phyloP scores from a whole-genome alignment of 345 rosid genomes.

The Salix caprea region DNA sequence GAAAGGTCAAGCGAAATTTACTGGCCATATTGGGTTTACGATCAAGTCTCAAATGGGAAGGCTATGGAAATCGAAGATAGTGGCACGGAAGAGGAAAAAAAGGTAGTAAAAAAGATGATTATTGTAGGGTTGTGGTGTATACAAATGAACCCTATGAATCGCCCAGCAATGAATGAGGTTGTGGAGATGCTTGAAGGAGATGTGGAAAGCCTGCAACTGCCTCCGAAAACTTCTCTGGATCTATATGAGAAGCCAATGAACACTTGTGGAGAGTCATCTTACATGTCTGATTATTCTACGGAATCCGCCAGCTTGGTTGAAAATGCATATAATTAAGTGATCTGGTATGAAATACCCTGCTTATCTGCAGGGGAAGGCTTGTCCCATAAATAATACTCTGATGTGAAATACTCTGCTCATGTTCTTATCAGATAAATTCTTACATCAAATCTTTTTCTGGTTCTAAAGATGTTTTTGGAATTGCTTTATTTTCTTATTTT shows the following conservation, averaged over 20 bases:
- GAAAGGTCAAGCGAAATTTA: not conserved
- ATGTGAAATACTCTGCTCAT: too few species aligned
- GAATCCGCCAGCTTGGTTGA: too few species aligned
- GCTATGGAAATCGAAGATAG: not conserved
- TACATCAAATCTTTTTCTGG: too few species aligned
- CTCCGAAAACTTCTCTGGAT: not conserved
- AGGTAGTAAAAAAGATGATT: not conserved
- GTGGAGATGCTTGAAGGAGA: not conserved
- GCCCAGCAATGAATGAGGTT: not conserved
- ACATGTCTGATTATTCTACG: too few species aligned
- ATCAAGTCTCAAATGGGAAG: not conserved
- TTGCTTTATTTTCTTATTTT: too few species aligned
- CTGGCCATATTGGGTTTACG: not conserved
- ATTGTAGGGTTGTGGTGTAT: conserved; percentile 2
- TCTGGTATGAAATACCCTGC: too few species aligned
- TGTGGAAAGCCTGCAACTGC: not conserved
- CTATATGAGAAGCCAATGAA: not conserved
- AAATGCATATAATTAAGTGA: too few species aligned
- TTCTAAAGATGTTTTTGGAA: too few species aligned
- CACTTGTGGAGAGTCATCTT: too few species aligned
- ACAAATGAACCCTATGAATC: not conserved
- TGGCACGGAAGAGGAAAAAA: not conserved
- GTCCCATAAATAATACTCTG: too few species aligned
- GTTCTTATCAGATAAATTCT: too few species aligned
- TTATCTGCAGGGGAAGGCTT: not conserved